Percentiles rank a stretch among this genome's conserved stretches.
These are phyloP conservation scores for Turritis glabra DNA, from an alignment of 345 rosid species.

Conservation along the genomic window DNA sequence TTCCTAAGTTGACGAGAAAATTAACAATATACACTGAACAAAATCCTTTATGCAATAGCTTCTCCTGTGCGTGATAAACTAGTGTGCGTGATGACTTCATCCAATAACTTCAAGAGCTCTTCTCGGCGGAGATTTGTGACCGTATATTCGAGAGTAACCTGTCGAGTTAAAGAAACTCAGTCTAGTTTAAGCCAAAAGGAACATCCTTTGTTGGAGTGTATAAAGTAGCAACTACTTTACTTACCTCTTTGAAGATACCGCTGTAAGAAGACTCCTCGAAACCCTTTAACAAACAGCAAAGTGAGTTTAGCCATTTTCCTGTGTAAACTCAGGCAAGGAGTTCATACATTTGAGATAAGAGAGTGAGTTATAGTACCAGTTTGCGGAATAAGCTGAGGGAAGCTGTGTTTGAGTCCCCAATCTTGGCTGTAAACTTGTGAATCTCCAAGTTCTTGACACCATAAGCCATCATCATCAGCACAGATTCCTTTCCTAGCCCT, in stretches of 20 bases:
- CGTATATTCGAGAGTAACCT: constrained; percentile 72
- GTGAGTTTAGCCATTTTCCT: background rate
- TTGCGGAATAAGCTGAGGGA: constrained; percentile 75
- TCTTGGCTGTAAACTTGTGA: constrained; percentile 64
- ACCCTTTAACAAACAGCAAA: constrained; percentile 48
- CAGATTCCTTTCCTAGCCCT: constrained; percentile 90
- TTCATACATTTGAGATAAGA: background rate
- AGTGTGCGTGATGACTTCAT: constrained; percentile 42
- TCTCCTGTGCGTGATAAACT: constrained; percentile 10
- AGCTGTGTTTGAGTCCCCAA: constrained; percentile 77
- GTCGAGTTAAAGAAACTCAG: constrained; percentile 13
- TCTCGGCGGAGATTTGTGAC: constrained; percentile 48
- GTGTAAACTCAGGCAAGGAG: background rate
- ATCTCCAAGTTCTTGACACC: constrained; percentile 64
- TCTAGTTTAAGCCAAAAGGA: background rate
- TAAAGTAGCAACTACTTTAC: constrained; percentile 31
- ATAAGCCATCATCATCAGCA: constrained; percentile 87
- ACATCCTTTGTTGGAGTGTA: background rate
- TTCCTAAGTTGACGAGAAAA: background rate
- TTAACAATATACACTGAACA: background rate
- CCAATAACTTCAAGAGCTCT: constrained; percentile 50
- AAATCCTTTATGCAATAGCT: constrained; percentile 16
- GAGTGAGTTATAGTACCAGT: constrained; percentile 47
- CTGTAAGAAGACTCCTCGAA: constrained; percentile 67
- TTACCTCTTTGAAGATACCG: constrained; percentile 79